Base-by-base conservation (phyloP, 305 asterid genomes). In the Rubia peregrina region DNA sequence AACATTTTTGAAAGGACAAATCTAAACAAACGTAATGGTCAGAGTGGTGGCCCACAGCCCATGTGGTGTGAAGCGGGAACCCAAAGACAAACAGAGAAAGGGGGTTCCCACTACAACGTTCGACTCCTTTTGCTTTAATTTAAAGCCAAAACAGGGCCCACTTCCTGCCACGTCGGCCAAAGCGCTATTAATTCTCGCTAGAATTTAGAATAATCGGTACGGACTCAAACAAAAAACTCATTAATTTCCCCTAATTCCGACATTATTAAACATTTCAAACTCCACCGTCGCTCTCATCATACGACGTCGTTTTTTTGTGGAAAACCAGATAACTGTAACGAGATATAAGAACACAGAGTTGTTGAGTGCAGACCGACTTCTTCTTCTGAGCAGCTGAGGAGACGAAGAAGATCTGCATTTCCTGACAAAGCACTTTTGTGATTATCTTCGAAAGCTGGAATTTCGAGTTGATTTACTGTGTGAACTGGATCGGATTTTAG, bases 71-170 rank as follows among this genome's bases (percentile, higher is more conserved):
- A 46, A 68, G 70, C 67, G 56, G 68, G 73, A 73, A 41, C 44
- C 49, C 53, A 41, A 26, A 61, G 65, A 30, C 65, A 22, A 4
- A 16, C 8, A 61, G 68, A 36, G 56, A 65, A 40, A n/a, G 24
- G 12, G 5, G 63, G 78, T 73, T 71, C 83, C 71, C 83, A 81
- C 76, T 81, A 26, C 81, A 81, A 81, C 85, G 85, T 79, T 81
- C 85, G 83, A 81, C 67, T 76, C 65, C 72, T 24, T 43, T 17
- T 12, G 17, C 68, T 61, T 68, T 21, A 49, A 40, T 63, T 38
- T 60, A 60, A 60, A 57, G 63, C 63, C 49, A 49, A 63, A 21
- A 6, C 9, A 59, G 71, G 74, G 17, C 77, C 79, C 71, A 49
- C 74, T 24, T 11, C 14, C 66, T 6, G 68, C 74, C 79, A 74